phyloP scores from a whole-genome alignment of 306 rosid genomes.

The Cucurbita argyrosperma region DNA sequence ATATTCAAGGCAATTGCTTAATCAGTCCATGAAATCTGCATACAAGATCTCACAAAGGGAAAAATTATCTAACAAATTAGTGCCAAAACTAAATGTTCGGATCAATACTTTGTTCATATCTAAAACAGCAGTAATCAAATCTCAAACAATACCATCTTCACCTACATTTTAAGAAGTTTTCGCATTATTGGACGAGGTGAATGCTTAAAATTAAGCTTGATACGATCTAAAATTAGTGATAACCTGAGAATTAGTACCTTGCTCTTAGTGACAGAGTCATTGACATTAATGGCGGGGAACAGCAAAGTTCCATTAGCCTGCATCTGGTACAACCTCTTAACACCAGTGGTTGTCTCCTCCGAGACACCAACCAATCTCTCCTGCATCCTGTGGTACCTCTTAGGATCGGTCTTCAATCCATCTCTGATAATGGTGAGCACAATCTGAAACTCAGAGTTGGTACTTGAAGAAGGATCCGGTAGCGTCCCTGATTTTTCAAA shows the following conservation, averaged over 20 bases:
- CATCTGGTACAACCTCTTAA: constrained; percentile 97
- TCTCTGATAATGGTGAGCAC: constrained; percentile 61
- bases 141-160: neutral
- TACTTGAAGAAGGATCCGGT: constrained; percentile 60
- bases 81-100: neutral
- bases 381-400: constrained; percentile 85
- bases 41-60: neutral
- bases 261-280: constrained; percentile 97
- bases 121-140: neutral
- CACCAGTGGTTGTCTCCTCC: constrained; percentile 96
- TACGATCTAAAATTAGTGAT: neutral
- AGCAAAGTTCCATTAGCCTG: constrained; percentile 52
- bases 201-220: neutral
- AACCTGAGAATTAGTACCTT: constrained; percentile 27
- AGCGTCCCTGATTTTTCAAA: constrained; percentile 39
- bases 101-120: neutral
- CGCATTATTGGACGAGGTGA: neutral
- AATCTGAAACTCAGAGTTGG: constrained; percentile 72
- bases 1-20: neutral
- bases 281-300: constrained; percentile 93
- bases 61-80: neutral
- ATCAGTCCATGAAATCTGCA: neutral
- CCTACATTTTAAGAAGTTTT: neutral
- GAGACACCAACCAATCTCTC: constrained; percentile 78
- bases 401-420: constrained; percentile 67